These are phyloP conservation scores for Athelia psychrophila DNA, from an alignment of 1,284 basidiomycete species.

Conservation along the genomic window DNA sequence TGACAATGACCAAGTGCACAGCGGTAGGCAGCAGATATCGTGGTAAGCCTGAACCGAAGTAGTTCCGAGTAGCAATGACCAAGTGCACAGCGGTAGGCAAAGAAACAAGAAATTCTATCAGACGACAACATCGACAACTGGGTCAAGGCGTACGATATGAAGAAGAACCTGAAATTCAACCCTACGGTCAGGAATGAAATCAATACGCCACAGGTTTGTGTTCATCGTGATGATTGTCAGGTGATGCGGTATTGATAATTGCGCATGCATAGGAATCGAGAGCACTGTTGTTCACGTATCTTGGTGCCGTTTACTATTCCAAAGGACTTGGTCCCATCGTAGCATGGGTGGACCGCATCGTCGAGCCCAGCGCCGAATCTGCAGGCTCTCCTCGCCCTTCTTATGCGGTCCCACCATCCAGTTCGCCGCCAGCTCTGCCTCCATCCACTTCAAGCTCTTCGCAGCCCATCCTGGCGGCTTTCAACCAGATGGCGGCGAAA, in stretches of 20 bases:
- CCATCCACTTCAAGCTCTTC: slow-evolving; percentile 17
- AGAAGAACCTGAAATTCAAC: slow-evolving; percentile 35
- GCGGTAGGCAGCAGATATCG: slow-evolving; percentile 34
- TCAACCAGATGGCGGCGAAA: slow-evolving; percentile 53
- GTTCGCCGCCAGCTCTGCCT: slow-evolving; percentile 2
- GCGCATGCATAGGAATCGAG: slow-evolving; percentile 38
- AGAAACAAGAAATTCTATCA: slow-evolving; percentile 21
- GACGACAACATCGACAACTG: slow-evolving; percentile 34
- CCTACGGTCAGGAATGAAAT: slow-evolving; percentile 27
- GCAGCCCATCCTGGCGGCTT: slow-evolving; percentile 38
- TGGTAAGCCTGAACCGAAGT: slow-evolving; percentile 26
- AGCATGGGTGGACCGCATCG: slow-evolving; percentile 45
- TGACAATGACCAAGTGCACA: background rate
- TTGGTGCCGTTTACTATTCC: slow-evolving; percentile 48
- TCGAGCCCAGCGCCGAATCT: slow-evolving; percentile 38
- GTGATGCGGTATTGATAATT: background rate
- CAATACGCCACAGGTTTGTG: slow-evolving; percentile 31
- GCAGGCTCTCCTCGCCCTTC: slow-evolving; percentile 5
- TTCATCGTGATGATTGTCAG: background rate
- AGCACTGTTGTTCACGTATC: slow-evolving; percentile 45
- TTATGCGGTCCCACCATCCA: slow-evolving; percentile 7
- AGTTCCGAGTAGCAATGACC: background rate
- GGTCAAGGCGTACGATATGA: slow-evolving; percentile 40
- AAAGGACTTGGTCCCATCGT: slow-evolving; percentile 38
- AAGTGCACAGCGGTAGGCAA: slow-evolving; percentile 20